These are phyloP conservation scores for Colletotrichum lindemuthianum DNA, from an alignment of 2,329 filamentous ascomycete species.

Conservation along the genomic window DNA sequence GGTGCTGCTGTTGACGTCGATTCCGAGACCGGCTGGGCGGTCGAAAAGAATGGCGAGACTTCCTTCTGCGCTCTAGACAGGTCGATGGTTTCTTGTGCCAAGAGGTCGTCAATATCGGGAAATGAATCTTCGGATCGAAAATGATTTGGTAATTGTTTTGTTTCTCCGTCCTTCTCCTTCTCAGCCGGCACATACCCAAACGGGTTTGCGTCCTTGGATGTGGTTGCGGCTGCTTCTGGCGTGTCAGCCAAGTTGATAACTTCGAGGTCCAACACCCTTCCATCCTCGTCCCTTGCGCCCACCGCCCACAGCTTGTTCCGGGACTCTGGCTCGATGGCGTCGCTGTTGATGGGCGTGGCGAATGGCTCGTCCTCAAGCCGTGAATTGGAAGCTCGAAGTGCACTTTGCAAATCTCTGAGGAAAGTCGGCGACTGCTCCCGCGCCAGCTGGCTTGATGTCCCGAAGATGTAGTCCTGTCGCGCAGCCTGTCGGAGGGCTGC, in stretches of 20 bases:
- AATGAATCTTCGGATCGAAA: slow-evolving; percentile 27
- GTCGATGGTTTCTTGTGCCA: neutral
- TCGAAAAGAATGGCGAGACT: neutral
- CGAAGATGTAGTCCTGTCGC: slow-evolving; percentile 83
- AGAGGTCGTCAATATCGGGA: slow-evolving; percentile 29
- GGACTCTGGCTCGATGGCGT: slow-evolving; percentile 45
- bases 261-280: slow-evolving; percentile 71
- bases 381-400: slow-evolving; percentile 67
- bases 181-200: slow-evolving; percentile 48
- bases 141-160: neutral
- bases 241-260: slow-evolving; percentile 67
- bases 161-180: neutral
- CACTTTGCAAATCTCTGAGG: slow-evolving; percentile 69
- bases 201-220: slow-evolving; percentile 44
- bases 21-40: neutral
- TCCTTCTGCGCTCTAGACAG: neutral
- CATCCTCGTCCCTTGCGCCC: slow-evolving; percentile 72
- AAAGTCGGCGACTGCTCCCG: slow-evolving; percentile 76
- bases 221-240: slow-evolving; percentile 41
- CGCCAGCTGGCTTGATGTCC: slow-evolving; percentile 85
- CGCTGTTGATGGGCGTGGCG: slow-evolving; percentile 51
- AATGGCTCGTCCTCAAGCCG: slow-evolving; percentile 52
- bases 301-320: slow-evolving; percentile 72
- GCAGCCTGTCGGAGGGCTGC: slow-evolving; percentile 73
- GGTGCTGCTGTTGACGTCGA: neutral